A percentile compares a stretch with the other conserved stretches of the same genome.
Conservation (phyloP, 352 stramenopile species). For the Aphanomyces astaci region DNA sequence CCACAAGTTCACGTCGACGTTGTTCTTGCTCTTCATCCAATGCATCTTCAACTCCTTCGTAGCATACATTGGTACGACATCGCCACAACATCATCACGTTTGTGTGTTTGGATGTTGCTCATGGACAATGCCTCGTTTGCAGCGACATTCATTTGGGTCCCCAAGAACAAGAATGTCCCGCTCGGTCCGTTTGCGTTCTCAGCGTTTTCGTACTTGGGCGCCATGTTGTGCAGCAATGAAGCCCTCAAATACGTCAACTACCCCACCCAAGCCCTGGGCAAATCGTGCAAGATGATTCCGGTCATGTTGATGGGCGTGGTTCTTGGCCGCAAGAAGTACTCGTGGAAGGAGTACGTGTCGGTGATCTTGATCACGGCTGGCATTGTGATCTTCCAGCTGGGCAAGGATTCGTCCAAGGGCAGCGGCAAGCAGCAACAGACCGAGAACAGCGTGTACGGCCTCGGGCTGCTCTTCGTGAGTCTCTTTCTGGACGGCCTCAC, state of each 20-base stretch:
- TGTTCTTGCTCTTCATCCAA: slow-evolving; percentile 91
- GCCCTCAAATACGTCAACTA: slow-evolving; percentile 94
- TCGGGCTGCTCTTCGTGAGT: slow-evolving; percentile 85
- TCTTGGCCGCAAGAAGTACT: slow-evolving; percentile 88
- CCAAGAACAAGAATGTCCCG: slow-evolving; percentile 54
- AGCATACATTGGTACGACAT: slow-evolving; percentile 46
- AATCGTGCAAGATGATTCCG: slow-evolving; percentile 99
- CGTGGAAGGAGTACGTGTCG: slow-evolving; percentile 82
- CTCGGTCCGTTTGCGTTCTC: slow-evolving; percentile 80
- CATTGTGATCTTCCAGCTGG: slow-evolving; percentile 87
- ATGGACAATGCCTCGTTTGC: background rate
- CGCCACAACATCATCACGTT: background rate
- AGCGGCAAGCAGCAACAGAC: slow-evolving; percentile 39
- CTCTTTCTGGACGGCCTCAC: slow-evolving; percentile 94
- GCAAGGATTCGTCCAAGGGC: slow-evolving; percentile 67
- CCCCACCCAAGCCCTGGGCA: slow-evolving; percentile 96
- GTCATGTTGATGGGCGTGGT: slow-evolving; percentile 93
- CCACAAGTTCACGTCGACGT: slow-evolving; percentile 84
- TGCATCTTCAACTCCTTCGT: slow-evolving; percentile 86
- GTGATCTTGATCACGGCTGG: slow-evolving; percentile 85
- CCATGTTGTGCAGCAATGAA: slow-evolving; percentile 89
- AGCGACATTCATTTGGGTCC: slow-evolving; percentile 80
- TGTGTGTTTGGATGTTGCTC: background rate
- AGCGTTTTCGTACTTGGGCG: slow-evolving; percentile 82
- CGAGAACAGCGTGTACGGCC: slow-evolving; percentile 85